Evolutionary conservation across 192 early-diverging fungal species (phyloP).

Genomic region (Cladochytrium replicatum): DNA sequence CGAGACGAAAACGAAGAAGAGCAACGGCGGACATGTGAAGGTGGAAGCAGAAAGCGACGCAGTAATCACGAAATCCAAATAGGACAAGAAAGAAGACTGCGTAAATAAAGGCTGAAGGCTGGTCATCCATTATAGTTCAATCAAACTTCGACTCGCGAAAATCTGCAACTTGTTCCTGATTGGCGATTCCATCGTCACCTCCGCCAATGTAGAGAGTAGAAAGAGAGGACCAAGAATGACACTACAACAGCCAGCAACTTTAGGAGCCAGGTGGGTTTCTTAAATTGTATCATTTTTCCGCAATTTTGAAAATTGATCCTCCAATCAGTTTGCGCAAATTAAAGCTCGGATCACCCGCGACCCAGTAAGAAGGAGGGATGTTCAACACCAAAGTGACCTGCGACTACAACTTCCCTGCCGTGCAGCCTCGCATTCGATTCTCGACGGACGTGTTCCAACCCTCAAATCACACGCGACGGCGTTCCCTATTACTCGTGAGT

Average conservation of each 20-base stretch:
- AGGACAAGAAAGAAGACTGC: too few relatives aligned
- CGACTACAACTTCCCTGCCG: slow-evolving; percentile 44
- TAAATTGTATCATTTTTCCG: background rate
- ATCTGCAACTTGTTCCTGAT: slow-evolving; percentile 27
- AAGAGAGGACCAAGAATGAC: slow-evolving; percentile 34
- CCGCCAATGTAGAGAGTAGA: slow-evolving; percentile 13
- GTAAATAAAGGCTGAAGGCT: too few relatives aligned
- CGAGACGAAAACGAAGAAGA: too few relatives aligned
- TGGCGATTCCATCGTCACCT: background rate
- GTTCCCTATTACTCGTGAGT: slow-evolving; percentile 34
- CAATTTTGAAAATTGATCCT: background rate
- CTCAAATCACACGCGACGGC: slow-evolving; percentile 46
- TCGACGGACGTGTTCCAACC: slow-evolving; percentile 48
- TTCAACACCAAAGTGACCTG: slow-evolving; percentile 44
- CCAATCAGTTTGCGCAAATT: slow-evolving; percentile 43
- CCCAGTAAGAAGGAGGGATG: slow-evolving; percentile 51
- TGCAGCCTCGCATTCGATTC: slow-evolving; percentile 45
- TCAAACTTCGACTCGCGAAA: slow-evolving; percentile 27
- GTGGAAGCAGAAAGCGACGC: too few relatives aligned
- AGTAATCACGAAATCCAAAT: too few relatives aligned
- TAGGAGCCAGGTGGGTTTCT: slow-evolving; percentile 16
- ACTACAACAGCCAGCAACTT: slow-evolving; percentile 46
- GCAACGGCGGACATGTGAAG: too few relatives aligned
- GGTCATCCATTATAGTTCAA: slow-evolving; percentile 29
- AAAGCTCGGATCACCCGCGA: slow-evolving; percentile 37